A percentile compares a stretch with the other conserved stretches of the same genome.
Evolutionary conservation across 169 alveolate species (phyloP).

Genomic region (Plasmodium vinckei): DNA sequence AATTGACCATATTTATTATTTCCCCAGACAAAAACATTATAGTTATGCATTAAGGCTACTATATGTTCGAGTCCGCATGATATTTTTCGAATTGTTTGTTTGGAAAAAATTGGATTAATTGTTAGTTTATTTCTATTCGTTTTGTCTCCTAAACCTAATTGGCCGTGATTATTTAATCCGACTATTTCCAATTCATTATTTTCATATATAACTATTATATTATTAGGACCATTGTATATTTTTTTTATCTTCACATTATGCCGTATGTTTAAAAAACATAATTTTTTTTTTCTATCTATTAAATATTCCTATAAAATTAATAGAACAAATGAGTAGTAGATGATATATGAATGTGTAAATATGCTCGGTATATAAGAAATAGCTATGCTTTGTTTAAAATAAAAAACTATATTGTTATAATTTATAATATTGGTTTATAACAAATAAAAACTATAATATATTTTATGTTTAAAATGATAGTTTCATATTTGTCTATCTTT

Average conservation of each 20-base stretch:
- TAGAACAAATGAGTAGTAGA: not conserved
- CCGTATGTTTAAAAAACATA: conserved; percentile 50
- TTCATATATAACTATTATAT: conserved; percentile 52
- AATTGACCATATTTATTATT: conserved; percentile 94
- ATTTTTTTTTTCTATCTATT: conserved; percentile 43
- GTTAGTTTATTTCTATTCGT: conserved; percentile 64
- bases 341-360: not conserved
- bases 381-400: not conserved
- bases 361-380: not conserved
- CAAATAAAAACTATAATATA: too few species aligned
- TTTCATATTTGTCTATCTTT: not conserved
- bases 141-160: conserved; percentile 72
- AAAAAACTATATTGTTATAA: not conserved
- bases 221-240: conserved; percentile 54
- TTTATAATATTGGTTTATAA: too few species aligned
- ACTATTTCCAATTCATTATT: conserved; percentile 65
- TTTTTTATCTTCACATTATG: conserved; percentile 20
- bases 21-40: conserved; percentile 95
- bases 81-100: conserved; percentile 81
- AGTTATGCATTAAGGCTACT: conserved; percentile 88
- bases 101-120: conserved; percentile 69
- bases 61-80: conserved; percentile 93
- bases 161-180: conserved; percentile 57
- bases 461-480: too few species aligned
- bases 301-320: conserved; percentile 48